Evolutionary conservation across 2,329 filamentous ascomycete genomes (phyloP).

Genomic region (Furcasterigmium sp.): DNA sequence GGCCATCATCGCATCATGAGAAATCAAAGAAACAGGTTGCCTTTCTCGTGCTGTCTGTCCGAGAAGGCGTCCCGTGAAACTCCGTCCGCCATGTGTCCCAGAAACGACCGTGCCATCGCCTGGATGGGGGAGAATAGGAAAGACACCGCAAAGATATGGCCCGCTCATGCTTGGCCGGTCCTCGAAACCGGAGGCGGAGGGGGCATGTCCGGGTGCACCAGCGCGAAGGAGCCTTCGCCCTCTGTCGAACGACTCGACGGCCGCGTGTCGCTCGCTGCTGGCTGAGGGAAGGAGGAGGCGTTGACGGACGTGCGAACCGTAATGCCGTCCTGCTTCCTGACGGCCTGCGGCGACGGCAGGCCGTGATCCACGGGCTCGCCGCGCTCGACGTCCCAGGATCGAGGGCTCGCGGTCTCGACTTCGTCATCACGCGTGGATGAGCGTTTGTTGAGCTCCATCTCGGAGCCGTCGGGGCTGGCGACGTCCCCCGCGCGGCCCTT

Average conservation of each 20-base stretch:
- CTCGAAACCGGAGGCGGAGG: not conserved
- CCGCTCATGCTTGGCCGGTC: too few species aligned
- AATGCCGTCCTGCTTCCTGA: conserved; percentile 3
- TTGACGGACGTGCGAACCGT: conserved; percentile 10
- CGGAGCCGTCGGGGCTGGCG: conserved; percentile 2
- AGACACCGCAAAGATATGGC: too few species aligned
- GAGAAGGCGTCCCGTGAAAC: too few species aligned
- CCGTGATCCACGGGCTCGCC: not conserved
- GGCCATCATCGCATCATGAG: too few species aligned
- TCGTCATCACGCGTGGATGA: not conserved
- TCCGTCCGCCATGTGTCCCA: too few species aligned
- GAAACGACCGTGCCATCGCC: too few species aligned
- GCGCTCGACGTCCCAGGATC: conserved; percentile 6
- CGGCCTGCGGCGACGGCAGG: not conserved
- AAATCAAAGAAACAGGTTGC: too few species aligned
- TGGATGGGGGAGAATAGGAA: too few species aligned
- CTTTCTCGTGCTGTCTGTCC: too few species aligned
- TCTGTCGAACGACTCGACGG: not conserved
- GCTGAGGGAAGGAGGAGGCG: conserved; percentile 6
- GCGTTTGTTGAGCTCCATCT: conserved; percentile 11
- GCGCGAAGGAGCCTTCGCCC: not conserved
- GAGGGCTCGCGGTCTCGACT: conserved; percentile 5
- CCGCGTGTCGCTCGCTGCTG: not conserved
- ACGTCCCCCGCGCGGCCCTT: not conserved
- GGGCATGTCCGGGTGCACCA: conserved; percentile 1